phyloP scores from a whole-genome alignment of 192 early-diverging fungal species.

The Chytriomyces sp. region DNA sequence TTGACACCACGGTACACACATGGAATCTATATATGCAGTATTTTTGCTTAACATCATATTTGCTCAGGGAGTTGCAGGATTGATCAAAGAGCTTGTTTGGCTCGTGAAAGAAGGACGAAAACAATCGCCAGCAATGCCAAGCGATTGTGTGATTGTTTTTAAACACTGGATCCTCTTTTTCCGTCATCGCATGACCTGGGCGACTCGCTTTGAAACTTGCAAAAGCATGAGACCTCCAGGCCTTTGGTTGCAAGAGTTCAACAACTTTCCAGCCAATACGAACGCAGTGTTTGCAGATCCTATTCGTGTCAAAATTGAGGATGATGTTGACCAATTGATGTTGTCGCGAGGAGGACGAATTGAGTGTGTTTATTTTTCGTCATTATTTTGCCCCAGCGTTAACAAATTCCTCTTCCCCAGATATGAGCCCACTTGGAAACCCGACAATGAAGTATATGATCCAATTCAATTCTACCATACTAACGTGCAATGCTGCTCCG shows the following conservation, averaged over 20 bases:
- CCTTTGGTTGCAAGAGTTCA: slow-evolving; percentile 39
- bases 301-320: slow-evolving; percentile 25
- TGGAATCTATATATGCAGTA: neutral
- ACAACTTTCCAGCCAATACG: slow-evolving; percentile 28
- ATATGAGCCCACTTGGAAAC: slow-evolving; percentile 28
- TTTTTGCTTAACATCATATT: neutral
- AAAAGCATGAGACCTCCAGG: slow-evolving; percentile 23
- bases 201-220: slow-evolving; percentile 10
- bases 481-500: slow-evolving; percentile 31
- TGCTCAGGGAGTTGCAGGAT: slow-evolving; percentile 17
- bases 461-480: slow-evolving; percentile 34
- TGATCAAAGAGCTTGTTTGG: slow-evolving; percentile 25
- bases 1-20: slow-evolving; percentile 9
- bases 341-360: slow-evolving; percentile 19
- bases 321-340: slow-evolving; percentile 6
- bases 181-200: slow-evolving; percentile 26
- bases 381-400: neutral
- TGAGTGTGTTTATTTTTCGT: slow-evolving; percentile 17
- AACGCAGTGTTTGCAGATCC: slow-evolving; percentile 29
- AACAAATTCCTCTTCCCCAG: neutral
- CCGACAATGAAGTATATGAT: slow-evolving; percentile 25
- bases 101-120: slow-evolving; percentile 31
- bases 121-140: slow-evolving; percentile 25
- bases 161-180: slow-evolving; percentile 33
- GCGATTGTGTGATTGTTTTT: slow-evolving; percentile 4